These are phyloP conservation scores for Senecio squalidus DNA, from an alignment of 140 eudicot genomes.

Conservation along the genomic window DNA sequence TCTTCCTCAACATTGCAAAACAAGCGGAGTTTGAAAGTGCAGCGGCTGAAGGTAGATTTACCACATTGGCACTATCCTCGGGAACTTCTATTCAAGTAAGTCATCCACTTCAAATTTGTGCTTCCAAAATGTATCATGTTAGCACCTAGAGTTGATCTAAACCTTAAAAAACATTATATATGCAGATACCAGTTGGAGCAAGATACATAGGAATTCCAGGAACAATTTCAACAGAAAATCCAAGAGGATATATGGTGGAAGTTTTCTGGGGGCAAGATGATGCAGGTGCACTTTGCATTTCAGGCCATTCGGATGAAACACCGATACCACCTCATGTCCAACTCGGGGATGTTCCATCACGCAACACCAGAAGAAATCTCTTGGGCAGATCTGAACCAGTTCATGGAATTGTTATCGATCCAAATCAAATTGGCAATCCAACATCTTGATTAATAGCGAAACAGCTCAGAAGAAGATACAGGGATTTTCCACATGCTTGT, in stretches of 20 bases:
- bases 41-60: slow-evolving; percentile 67
- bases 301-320: slow-evolving; percentile 66
- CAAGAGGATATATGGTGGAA: slow-evolving; percentile 82
- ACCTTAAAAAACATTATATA: background rate
- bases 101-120: slow-evolving; percentile 2
- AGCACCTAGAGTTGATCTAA: background rate
- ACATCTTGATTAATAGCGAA: slow-evolving; percentile 13
- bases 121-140: background rate
- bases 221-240: slow-evolving; percentile 63
- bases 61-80: slow-evolving; percentile 57
- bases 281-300: slow-evolving; percentile 65
- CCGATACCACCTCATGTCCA: slow-evolving; percentile 60
- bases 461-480: background rate
- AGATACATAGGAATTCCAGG: slow-evolving; percentile 80
- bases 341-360: slow-evolving; percentile 24
- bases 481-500: background rate
- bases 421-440: slow-evolving; percentile 34
- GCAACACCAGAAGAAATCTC: slow-evolving; percentile 24
- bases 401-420: slow-evolving; percentile 67
- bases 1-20: slow-evolving; percentile 85
- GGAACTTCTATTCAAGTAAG: slow-evolving; percentile 77
- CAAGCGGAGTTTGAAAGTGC: slow-evolving; percentile 84
- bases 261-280: slow-evolving; percentile 93
- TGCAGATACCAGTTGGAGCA: slow-evolving; percentile 90
- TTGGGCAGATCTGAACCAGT: slow-evolving; percentile 34